phyloP scores from a whole-genome alignment of 768 basidiomycete species.

The Dictyophora rubrovolvata region DNA sequence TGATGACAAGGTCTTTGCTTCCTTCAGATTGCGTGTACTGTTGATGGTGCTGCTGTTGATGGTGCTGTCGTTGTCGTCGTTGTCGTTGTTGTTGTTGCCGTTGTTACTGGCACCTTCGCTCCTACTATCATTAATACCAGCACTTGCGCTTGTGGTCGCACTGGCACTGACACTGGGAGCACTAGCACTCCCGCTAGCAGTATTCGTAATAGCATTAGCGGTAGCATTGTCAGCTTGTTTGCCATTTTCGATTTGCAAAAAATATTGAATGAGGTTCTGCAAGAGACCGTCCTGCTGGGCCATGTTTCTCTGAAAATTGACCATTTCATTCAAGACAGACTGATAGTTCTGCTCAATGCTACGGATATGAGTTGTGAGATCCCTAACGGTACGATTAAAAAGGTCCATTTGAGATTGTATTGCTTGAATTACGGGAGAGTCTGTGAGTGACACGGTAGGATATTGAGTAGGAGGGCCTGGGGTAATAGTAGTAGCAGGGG shows the following conservation, averaged over 20 bases:
- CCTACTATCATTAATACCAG: neutral
- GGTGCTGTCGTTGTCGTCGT: neutral
- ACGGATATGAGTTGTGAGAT: conserved; percentile 42
- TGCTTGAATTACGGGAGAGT: conserved; percentile 19
- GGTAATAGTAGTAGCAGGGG: conserved; percentile 15
- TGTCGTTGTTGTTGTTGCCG: conserved; percentile 3
- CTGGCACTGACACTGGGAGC: too few relatives aligned
- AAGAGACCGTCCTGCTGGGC: conserved; percentile 79
- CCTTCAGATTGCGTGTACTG: too few relatives aligned
- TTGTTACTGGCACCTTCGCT: neutral
- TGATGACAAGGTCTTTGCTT: neutral
- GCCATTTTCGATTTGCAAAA: conserved; percentile 61
- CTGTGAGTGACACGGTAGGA: conserved; percentile 17
- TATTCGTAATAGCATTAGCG: neutral
- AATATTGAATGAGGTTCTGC: conserved; percentile 74
- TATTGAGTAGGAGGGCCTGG: conserved; percentile 11
- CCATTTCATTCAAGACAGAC: conserved; percentile 60
- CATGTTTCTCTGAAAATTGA: conserved; percentile 61
- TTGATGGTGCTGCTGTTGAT: neutral
- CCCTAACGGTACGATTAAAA: conserved; percentile 37
- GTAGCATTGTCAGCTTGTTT: neutral
- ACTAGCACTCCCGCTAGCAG: neutral
- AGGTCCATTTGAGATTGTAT: conserved; percentile 39
- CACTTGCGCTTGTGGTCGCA: neutral
- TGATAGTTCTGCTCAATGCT: conserved; percentile 56